These are phyloP conservation scores for Penicillium parvum DNA, from an alignment of 495 filamentous ascomycete species.

Conservation along the genomic window DNA sequence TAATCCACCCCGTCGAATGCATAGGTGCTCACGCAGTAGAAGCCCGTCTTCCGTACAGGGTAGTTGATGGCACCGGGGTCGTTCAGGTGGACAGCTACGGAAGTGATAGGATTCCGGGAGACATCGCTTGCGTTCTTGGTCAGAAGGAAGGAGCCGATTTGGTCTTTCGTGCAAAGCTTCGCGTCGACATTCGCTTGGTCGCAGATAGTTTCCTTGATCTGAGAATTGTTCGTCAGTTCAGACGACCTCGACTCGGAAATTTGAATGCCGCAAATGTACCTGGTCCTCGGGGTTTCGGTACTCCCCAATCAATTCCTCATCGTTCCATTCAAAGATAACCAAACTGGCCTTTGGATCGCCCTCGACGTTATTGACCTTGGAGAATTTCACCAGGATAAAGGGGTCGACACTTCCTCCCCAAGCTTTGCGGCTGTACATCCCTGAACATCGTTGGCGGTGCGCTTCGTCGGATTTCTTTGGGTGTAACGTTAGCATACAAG, in stretches of 20 bases:
- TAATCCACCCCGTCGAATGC: constrained; percentile 59
- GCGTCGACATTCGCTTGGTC: constrained; percentile 60
- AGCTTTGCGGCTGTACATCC: constrained; percentile 88
- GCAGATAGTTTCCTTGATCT: constrained; percentile 72
- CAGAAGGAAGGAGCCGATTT: constrained; percentile 85
- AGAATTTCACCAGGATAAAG: constrained; percentile 80
- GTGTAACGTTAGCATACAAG: not conserved
- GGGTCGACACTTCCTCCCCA: constrained; percentile 91
- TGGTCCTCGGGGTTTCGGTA: constrained; percentile 30
- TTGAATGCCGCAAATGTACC: constrained; percentile 17
- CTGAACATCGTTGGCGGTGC: constrained; percentile 83
- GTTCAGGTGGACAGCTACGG: constrained; percentile 77
- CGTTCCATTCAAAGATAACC: constrained; percentile 91
- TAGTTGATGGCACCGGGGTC: constrained; percentile 72
- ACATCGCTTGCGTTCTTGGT: constrained; percentile 63
- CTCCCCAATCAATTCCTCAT: constrained; percentile 71
- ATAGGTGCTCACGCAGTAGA: constrained; percentile 88
- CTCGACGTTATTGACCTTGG: constrained; percentile 52
- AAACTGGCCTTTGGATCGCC: constrained; percentile 75
- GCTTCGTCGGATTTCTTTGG: constrained; percentile 66
- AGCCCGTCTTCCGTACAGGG: constrained; percentile 79
- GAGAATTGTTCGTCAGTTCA: constrained; percentile 14
- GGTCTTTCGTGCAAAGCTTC: constrained; percentile 63
- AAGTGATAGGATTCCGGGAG: constrained; percentile 67
- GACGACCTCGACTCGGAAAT: not conserved